These are phyloP conservation scores for Picochlorum costavermella DNA, from an alignment of 139 green algal species.

Conservation along the genomic window DNA sequence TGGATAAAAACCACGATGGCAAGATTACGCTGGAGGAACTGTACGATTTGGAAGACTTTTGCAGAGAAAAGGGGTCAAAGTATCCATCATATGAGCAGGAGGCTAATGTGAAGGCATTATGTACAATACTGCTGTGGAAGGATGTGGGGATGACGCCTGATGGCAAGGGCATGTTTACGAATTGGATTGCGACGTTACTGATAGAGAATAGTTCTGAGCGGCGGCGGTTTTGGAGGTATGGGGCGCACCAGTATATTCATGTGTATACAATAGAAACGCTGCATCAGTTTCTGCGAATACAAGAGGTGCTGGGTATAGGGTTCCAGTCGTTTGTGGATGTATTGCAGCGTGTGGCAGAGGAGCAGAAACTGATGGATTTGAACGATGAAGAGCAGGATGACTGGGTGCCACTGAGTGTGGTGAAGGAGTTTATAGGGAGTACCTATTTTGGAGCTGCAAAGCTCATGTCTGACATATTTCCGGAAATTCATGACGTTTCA, in stretches of 20 bases:
- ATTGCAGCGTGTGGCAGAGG: slow-evolving; percentile 39
- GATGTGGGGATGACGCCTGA: slow-evolving; percentile 3
- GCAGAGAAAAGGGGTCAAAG: not conserved
- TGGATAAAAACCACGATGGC: slow-evolving; percentile 37
- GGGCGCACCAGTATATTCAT: slow-evolving; percentile 16
- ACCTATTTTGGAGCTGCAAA: slow-evolving; percentile 11
- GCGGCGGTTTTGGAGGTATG: slow-evolving; percentile 10
- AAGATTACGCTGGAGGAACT: slow-evolving; percentile 31
- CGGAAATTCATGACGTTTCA: not conserved
- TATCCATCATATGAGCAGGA: slow-evolving; percentile 31
- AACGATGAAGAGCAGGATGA: slow-evolving; percentile 34
- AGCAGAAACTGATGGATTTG: slow-evolving; percentile 32
- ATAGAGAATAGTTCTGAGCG: slow-evolving; percentile 21
- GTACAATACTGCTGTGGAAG: slow-evolving; percentile 23
- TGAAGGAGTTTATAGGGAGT: slow-evolving; percentile 20
- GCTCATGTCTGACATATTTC: slow-evolving; percentile 33
- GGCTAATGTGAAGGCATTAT: slow-evolving; percentile 33
- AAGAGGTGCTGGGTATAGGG: slow-evolving; percentile 30
- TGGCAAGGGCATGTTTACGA: slow-evolving; percentile 21
- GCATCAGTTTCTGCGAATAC: slow-evolving; percentile 27
- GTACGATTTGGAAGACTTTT: slow-evolving; percentile 20
- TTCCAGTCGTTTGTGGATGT: slow-evolving; percentile 42
- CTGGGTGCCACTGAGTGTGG: slow-evolving; percentile 31
- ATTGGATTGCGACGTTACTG: slow-evolving; percentile 30
- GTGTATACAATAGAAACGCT: slow-evolving; percentile 30